phyloP scores from a whole-genome alignment of 208 protist genomes.

The Acanthamoeba royreba region DNA sequence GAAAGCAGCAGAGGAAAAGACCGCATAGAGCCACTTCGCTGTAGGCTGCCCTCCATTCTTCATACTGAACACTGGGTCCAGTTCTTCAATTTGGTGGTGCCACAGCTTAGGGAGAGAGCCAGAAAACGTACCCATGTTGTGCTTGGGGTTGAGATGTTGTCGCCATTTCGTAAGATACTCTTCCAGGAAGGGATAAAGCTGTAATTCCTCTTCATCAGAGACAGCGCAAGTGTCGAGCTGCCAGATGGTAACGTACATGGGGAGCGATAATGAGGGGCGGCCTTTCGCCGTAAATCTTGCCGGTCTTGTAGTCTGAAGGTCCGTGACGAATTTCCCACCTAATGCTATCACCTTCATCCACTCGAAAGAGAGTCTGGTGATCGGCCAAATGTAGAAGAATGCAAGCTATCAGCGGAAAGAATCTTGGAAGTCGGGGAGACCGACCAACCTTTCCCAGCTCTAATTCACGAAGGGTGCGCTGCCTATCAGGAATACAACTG shows the following conservation, averaged over 20 bases:
- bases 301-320: conserved; percentile 29
- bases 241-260: not conserved
- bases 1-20: not conserved
- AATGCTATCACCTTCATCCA: not conserved
- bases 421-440: not conserved
- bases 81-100: not conserved
- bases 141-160: not conserved
- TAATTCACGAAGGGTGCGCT: conserved; percentile 14
- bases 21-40: conserved; percentile 12
- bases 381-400: not conserved
- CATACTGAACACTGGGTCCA: conserved; percentile 10
- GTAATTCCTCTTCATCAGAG: no score
- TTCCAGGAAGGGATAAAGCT: not conserved
- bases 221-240: no score
- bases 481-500: conserved; percentile 5
- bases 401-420: not conserved
- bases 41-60: not conserved
- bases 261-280: not conserved
- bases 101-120: no score
- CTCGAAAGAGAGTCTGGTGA: not conserved
- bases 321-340: conserved; percentile 11
- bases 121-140: not conserved
- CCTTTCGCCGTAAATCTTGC: conserved; percentile 14
- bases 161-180: not conserved
- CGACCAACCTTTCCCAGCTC: not conserved